Base-by-base conservation (phyloP, 768 basidiomycete species). In the Pleurotus citrinopileatus region DNA sequence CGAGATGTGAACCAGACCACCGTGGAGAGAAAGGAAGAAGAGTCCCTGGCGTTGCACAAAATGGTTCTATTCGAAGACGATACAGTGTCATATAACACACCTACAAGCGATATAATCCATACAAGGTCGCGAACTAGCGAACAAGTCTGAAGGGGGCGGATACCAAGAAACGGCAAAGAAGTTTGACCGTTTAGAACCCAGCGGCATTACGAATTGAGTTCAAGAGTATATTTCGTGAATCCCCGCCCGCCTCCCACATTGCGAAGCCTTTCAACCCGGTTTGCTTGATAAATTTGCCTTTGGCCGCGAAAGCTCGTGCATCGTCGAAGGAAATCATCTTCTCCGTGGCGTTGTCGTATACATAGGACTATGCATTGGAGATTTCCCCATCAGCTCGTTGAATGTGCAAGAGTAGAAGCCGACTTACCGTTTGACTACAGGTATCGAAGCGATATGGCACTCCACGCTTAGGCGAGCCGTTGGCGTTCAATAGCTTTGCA, bases 261-360 rank as follows among this genome's bases (percentile, higher is more conserved):
- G 82, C 67, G 63, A 87, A 88, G 1, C 88, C 89, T 45, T 67
- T 72, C 3, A 91, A 69, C 2, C 74, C 74, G 1, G 68, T 65
- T 12, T 70, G 59, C 53, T 77, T 73, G 66, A 89, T 87, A 63
- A 77, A 89, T 1, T 67, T 52, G 4, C 87, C 87, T 65, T 90
- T 88, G 52, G 70, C 75, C 57, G 80, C 66, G 56, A 89, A 86
- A 12, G 87, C 84, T 26, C 67, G 63, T 0, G 81, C 69, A 54
- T 90, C 75, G 57, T 91, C 89, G 55, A 75, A 91, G 1, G 89
- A 84, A 20, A 91, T 74, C 78, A 88, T 75, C 25, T 81, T 72
- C 32, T 82, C 63, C 0, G 73, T 71, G 1, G 63, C 70, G 3
- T 73, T 52, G 62, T 86, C 75, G 67, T 89, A 91, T 15, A 91